A percentile compares a stretch with the other conserved stretches of the same genome.
Evolutionary conservation across 1,139 yeast species (phyloP).

Genomic region (Suzukiozyma palmioleophila): DNA sequence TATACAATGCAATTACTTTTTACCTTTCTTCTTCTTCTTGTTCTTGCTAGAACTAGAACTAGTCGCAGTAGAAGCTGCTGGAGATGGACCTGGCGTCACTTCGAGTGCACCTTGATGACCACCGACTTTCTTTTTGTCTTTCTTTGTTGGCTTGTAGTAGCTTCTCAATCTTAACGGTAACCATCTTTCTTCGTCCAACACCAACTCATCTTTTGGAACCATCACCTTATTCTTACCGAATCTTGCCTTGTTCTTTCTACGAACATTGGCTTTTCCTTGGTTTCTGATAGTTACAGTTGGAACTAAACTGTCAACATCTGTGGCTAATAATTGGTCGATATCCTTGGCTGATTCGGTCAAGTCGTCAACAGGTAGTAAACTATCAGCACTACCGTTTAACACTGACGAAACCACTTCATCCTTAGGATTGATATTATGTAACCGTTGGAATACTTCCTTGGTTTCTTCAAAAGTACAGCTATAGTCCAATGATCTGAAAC

Average conservation of each 20-base stretch:
- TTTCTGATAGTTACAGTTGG: slow-evolving; percentile 8
- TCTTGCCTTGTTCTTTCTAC: slow-evolving; percentile 26
- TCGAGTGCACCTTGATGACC: slow-evolving; percentile 67
- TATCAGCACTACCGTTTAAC: slow-evolving; percentile 18
- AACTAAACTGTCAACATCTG: slow-evolving; percentile 21
- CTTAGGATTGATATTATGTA: slow-evolving; percentile 21
- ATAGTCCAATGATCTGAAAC: slow-evolving; percentile 38
- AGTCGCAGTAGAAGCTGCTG: slow-evolving; percentile 13
- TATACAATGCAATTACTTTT: slow-evolving; percentile 20
- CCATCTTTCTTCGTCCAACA: slow-evolving; percentile 71
- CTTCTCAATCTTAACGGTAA: slow-evolving; percentile 81
- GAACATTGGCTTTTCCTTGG: slow-evolving; percentile 7
- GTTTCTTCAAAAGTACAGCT: slow-evolving; percentile 19
- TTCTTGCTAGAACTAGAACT: slow-evolving; percentile 24
- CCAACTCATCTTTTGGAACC: slow-evolving; percentile 27
- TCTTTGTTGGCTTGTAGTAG: slow-evolving; percentile 73
- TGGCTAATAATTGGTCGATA: slow-evolving; percentile 27
- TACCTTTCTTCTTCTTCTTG: slow-evolving; percentile 50
- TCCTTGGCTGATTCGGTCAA: slow-evolving; percentile 20
- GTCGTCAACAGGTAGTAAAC: slow-evolving; percentile 30
- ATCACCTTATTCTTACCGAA: slow-evolving; percentile 36
- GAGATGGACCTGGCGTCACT: slow-evolving; percentile 15
- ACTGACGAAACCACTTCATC: slow-evolving; percentile 34
- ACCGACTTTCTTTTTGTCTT: slow-evolving; percentile 57
- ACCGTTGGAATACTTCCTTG: slow-evolving; percentile 23